Base-by-base conservation (phyloP, 345 rosid genomes). In the Sonneratia caseolaris region DNA sequence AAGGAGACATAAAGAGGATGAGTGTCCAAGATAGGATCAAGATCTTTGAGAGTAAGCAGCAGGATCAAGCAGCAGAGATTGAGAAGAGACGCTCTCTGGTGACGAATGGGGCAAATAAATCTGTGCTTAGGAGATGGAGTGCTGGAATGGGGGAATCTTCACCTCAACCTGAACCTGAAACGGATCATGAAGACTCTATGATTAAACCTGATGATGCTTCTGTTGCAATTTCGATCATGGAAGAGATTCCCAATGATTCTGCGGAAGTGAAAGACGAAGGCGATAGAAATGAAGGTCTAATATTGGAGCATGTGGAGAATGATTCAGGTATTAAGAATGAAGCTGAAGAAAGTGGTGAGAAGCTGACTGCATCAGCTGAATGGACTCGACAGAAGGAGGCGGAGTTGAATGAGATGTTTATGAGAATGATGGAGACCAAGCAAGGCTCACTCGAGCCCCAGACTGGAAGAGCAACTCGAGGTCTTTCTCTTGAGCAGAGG, bases 71-170 rank as follows among this genome's bases (percentile, higher is more conserved):
- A 37, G 22, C 72, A 24, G 88, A 82, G 76, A 70, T 67, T 73
- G 81, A 81, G 51, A 78, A 72, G 70, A 80, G 62, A 74, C 81
- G 75, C 66, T 77, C 81, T 11, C n/a, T 69, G 48, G 71, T 66
- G 62, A 76, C 81, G 62, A 72, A 76, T 64, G 77, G 68, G 70
- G 73, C 82, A 68, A 83, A 71, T 72, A 87, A 88, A 73, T 70
- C 86, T 32, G 87, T 88, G 35, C 75, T 88, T 75, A 86, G 87
- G 78, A 84, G 92, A 79, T 88, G 92, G 92, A 84, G 90, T 84
- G 68, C 83, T 51, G 81, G 87, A 79, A 71, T 80, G 74, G 77
- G 79, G 32, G 88, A 79, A 62, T 69, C 78, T 47, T 81, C 84
- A 56, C 69, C 72, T 69, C 81, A 79, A 64, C 79, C 69, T 43